Conservation (phyloP, 163 green algal species). For the Scenedesmus sp. region DNA sequence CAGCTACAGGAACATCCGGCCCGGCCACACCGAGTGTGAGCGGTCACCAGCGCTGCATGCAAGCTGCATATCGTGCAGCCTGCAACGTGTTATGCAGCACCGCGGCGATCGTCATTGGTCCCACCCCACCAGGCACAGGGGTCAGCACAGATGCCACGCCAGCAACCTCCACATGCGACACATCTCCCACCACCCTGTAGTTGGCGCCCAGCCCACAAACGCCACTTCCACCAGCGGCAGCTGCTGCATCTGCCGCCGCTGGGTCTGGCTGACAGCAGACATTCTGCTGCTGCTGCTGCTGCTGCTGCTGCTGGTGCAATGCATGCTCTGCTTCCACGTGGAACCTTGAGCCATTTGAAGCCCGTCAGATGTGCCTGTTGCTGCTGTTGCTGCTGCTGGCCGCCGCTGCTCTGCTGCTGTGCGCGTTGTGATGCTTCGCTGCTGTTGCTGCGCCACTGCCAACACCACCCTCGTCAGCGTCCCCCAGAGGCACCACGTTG, state of each 20-base stretch:
- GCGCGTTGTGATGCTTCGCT: too few relatives aligned
- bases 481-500: constrained; percentile 78
- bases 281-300: neutral
- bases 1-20: too few relatives aligned
- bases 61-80: constrained; percentile 57
- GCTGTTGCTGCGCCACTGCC: too few relatives aligned
- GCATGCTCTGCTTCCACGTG: neutral
- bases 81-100: constrained; percentile 93
- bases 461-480: neutral
- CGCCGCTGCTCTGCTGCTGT: neutral
- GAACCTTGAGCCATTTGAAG: too few relatives aligned
- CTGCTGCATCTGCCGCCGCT: too few relatives aligned
- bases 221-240: neutral
- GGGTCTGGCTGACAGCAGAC: neutral
- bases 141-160: constrained; percentile 68
- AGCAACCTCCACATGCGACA: constrained; percentile 67
- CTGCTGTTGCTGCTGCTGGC: neutral
- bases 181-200: constrained; percentile 71
- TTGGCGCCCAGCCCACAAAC: neutral
- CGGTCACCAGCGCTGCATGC: constrained; percentile 59
- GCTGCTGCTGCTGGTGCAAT: too few relatives aligned
- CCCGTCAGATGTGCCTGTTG: neutral
- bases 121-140: constrained; percentile 94
- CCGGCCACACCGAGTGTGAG: too few relatives aligned
- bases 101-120: constrained; percentile 99